A percentile compares a stretch with the other conserved stretches of the same genome.
Conservation (phyloP, 2,329 filamentous ascomycete species). For the Chalaropsis ovoidea region DNA sequence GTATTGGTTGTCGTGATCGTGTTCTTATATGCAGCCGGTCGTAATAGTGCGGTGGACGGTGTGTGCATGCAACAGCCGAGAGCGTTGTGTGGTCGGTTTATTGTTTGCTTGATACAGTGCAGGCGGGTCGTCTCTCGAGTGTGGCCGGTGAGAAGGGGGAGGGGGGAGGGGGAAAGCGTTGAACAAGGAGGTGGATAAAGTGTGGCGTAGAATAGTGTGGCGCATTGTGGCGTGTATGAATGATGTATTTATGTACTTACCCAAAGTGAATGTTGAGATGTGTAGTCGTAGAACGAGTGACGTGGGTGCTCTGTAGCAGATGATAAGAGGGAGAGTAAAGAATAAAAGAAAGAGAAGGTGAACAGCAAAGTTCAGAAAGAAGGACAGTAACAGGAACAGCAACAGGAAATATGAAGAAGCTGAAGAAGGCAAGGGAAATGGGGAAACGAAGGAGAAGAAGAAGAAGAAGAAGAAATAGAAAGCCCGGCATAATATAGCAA, state of each 20-base stretch:
- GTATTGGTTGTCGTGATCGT: background rate
- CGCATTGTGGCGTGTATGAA: background rate
- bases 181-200: background rate
- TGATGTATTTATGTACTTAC: background rate
- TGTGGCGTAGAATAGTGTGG: background rate
- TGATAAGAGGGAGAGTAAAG: background rate
- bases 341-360: background rate
- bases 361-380: background rate
- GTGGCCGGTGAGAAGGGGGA: background rate
- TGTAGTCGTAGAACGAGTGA: background rate
- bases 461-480: conserved; percentile 10
- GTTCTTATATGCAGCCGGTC: background rate
- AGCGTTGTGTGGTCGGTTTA: background rate
- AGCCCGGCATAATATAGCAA: conserved; percentile 9
- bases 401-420: background rate
- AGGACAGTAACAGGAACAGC: conserved; percentile 6
- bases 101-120: background rate
- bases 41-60: background rate
- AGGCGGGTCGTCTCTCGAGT: background rate
- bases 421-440: background rate
- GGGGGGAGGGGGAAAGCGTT: background rate
- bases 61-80: conserved; percentile 8
- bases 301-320: background rate
- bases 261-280: background rate
- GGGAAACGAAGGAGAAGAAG: background rate